Evolutionary conservation across 2,329 filamentous ascomycete species (phyloP), one percentile per base, ranked within the genome.

Genomic region (Emergomyces pasteurianus): DNA sequence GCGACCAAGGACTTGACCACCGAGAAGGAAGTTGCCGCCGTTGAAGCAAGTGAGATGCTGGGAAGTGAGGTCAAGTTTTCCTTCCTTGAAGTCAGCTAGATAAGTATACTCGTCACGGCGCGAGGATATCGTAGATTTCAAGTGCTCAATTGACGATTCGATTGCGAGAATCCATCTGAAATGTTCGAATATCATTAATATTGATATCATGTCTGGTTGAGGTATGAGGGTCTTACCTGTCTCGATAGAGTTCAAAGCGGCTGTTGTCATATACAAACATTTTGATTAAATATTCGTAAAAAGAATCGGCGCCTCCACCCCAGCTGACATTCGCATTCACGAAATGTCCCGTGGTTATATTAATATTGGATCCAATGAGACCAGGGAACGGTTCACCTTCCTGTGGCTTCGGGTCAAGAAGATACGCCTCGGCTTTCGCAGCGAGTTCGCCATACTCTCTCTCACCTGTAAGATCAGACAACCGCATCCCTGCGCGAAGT

Each of bases 251-350:
- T 1, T 68, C 73, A 67, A 88, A 95, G 2, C 83, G 80, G 6
- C 72, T 66, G 0, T 83, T 79, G 69, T 92, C 87, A 71, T 95
- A 95, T 60, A 92, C 74, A 68, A 86, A 95, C 88, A 94, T 92
- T 78, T 95, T 95, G 73, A 95, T 86, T 38, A 95, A 81, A 68
- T 95, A 95, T 74, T 95, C 90, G 75, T 95, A 95, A 75, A 87
- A 95, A 50, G 85, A 89, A 72, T 95, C 90, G 36, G 82, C 82
- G 7, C 88, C 87, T 58, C 87, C 89, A 46, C 83, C 82, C 90
- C 90, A 95, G 52, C 88, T 87, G 58, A 91, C 90, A 1, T 66
- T 68, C 28, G 81, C 81, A 69, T 92, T 83, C 16, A 81, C 66
- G 66, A 95, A 92, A 8, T 77, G 67, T 23, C 90, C 90, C 3